Conservation (phyloP, 73 alveolate genomes). For the Symbiodinium pilosum region DNA sequence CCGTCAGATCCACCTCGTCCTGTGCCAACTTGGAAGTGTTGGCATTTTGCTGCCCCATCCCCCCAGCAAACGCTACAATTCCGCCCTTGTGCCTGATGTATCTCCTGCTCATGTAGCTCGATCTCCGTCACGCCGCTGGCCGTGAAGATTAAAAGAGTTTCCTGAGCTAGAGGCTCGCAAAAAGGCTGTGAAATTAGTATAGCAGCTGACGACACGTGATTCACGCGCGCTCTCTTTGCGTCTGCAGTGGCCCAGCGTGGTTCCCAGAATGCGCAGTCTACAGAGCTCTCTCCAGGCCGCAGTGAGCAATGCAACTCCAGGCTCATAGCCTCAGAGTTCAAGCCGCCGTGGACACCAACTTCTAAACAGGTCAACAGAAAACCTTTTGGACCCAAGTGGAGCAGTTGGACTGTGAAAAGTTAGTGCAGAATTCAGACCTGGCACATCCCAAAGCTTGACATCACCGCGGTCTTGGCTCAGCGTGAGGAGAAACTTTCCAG, state of each 20-base stretch:
- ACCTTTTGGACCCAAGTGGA: neutral
- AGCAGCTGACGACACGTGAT: too few relatives aligned
- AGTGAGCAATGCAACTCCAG: constrained; percentile 68
- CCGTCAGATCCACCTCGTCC: neutral
- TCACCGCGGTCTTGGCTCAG: constrained; percentile 39
- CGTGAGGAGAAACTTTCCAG: constrained; percentile 83
- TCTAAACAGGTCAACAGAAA: neutral
- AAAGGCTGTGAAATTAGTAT: too few relatives aligned
- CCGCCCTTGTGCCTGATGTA: neutral
- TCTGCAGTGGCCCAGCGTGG: constrained; percentile 86
- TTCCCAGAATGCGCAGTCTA: constrained; percentile 88
- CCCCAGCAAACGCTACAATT: neutral
- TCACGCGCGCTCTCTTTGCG: too few relatives aligned
- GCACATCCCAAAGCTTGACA: constrained; percentile 71
- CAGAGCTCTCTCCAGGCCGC: constrained; percentile 7
- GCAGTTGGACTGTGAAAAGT: too few relatives aligned
- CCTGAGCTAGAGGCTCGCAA: neutral
- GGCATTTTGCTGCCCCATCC: neutral
- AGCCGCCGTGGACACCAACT: too few relatives aligned
- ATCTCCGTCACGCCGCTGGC: constrained; percentile 61
- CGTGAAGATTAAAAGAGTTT: constrained; percentile 55
- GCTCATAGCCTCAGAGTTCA: too few relatives aligned
- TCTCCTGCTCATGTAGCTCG: constrained; percentile 42
- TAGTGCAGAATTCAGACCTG: neutral
- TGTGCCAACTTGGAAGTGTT: too few relatives aligned